These are phyloP conservation scores for Conoideocrella luteorostrata DNA, from an alignment of 2,329 filamentous ascomycete species.

Conservation along the genomic window DNA sequence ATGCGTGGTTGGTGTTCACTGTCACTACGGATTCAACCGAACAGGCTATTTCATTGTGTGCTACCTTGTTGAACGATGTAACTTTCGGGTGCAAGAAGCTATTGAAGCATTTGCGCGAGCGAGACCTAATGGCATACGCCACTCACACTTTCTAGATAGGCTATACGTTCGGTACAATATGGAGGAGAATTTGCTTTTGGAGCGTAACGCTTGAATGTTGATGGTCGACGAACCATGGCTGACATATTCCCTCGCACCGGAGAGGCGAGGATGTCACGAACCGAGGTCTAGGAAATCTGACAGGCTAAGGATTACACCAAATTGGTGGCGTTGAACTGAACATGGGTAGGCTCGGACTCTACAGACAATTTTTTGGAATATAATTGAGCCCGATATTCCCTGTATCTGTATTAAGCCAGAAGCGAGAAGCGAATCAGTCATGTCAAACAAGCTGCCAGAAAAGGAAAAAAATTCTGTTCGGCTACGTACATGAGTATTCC, in stretches of 20 bases:
- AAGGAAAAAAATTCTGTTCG: too few relatives aligned
- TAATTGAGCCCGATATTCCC: too few relatives aligned
- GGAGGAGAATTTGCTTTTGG: constrained; percentile 10
- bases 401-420: too few relatives aligned
- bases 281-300: too few relatives aligned
- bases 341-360: too few relatives aligned
- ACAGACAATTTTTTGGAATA: too few relatives aligned
- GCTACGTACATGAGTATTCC: too few relatives aligned
- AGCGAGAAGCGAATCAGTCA: too few relatives aligned
- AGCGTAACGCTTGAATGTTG: constrained; percentile 45
- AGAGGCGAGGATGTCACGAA: background rate
- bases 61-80: constrained; percentile 79
- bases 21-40: constrained; percentile 92
- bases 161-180: constrained; percentile 68
- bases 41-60: constrained; percentile 87
- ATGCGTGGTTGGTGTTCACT: constrained; percentile 74
- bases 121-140: constrained; percentile 77
- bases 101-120: constrained; percentile 69
- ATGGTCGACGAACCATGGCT: constrained; percentile 49
- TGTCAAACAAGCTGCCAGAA: too few relatives aligned
- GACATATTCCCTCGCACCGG: too few relatives aligned
- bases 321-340: too few relatives aligned
- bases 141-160: constrained; percentile 81
- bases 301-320: too few relatives aligned
- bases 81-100: constrained; percentile 66